These are phyloP conservation scores for Bipolaris sorokiniana DNA, from an alignment of 2,329 filamentous ascomycete species.

Conservation along the genomic window DNA sequence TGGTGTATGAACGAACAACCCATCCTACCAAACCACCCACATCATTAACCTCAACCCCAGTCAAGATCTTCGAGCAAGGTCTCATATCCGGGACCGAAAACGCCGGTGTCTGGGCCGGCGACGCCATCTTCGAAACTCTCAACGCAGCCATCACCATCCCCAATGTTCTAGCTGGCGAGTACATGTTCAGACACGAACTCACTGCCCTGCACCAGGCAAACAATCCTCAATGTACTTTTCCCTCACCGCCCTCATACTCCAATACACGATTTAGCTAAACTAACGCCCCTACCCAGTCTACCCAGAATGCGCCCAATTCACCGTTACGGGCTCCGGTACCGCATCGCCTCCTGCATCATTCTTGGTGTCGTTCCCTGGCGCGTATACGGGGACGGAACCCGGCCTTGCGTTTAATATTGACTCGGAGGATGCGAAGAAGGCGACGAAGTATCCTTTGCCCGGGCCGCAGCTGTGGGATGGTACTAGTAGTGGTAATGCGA, in stretches of 20 bases:
- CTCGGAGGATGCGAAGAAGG: conserved; percentile 30
- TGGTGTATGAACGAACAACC: conserved; percentile 48
- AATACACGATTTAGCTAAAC: conserved; percentile 4
- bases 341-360: conserved; percentile 49
- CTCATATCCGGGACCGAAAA: conserved; percentile 55
- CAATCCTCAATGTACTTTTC: conserved; percentile 52
- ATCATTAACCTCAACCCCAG: conserved; percentile 27
- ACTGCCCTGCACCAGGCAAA: conserved; percentile 63
- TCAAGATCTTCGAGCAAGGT: conserved; percentile 65
- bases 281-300: conserved; percentile 54
- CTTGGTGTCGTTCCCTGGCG: conserved; percentile 54
- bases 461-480: conserved; percentile 38
- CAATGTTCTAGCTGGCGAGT: conserved; percentile 57
- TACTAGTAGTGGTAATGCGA: conserved; percentile 15
- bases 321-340: conserved; percentile 57
- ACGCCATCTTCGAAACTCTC: conserved; percentile 53
- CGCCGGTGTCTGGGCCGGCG: conserved; percentile 58
- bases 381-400: conserved; percentile 52
- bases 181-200: conserved; percentile 64
- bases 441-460: conserved; percentile 36
- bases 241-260: not conserved
- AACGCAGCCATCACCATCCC: conserved; percentile 61
- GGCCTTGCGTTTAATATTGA: conserved; percentile 51
- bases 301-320: conserved; percentile 63
- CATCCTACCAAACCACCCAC: not conserved